Evolutionary conservation across 1,284 basidiomycete species (phyloP).

Genomic region (Stereum hirsutum): DNA sequence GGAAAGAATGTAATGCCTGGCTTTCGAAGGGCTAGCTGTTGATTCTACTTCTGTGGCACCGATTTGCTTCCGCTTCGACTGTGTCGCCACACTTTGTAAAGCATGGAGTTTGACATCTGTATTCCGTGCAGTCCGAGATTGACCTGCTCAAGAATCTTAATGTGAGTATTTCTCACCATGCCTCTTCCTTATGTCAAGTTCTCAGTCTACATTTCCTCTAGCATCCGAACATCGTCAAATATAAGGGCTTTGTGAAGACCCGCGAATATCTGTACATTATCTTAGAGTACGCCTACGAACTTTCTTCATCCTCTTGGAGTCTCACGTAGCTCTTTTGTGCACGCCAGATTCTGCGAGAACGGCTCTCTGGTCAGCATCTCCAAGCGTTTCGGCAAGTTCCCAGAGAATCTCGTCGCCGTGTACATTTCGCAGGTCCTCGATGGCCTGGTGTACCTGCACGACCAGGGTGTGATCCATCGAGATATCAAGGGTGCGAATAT

Average conservation of each 20-base stretch:
- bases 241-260: constrained; percentile 96
- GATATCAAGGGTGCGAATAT: constrained; percentile 99
- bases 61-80: constrained; percentile 3
- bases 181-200: background rate
- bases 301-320: constrained; percentile 4
- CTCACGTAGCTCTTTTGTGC: no score
- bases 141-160: constrained; percentile 96
- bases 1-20: no score
- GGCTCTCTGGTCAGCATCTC: constrained; percentile 92
- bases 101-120: no score
- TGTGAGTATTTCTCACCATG: constrained; percentile 34
- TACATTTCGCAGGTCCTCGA: constrained; percentile 94
- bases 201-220: constrained; percentile 18
- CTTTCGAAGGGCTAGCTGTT: no score
- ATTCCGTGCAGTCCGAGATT: constrained; percentile 74
- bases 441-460: constrained; percentile 90
- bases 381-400: constrained; percentile 97
- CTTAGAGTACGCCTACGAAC: constrained; percentile 60
- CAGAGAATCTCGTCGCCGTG: constrained; percentile 91
- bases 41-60: constrained; percentile 2
- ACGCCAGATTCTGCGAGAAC: constrained; percentile 94
- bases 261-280: constrained; percentile 94
- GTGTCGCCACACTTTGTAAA: no score
- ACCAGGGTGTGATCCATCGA: constrained; percentile 97
- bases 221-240: constrained; percentile 96